Base-by-base conservation (phyloP, 2,329 filamentous ascomycete genomes). In the Orbilia blumenaviensis region DNA sequence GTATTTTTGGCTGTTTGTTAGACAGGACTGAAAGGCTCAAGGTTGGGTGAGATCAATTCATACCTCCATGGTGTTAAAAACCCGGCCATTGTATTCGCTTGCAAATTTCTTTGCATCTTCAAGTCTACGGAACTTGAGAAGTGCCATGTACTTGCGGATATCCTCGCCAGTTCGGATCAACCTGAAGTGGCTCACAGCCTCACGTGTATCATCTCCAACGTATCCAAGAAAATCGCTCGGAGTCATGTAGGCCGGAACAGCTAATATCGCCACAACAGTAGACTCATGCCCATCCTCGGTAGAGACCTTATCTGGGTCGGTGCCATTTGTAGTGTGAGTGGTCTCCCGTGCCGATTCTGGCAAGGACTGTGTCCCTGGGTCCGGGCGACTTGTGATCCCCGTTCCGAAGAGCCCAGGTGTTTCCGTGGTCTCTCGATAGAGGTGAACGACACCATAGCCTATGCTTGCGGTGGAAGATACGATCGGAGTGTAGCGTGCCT, bases 191-290 rank as follows among this genome's bases (percentile, higher is more conserved):
- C 91, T 95, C 72, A 99, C 92, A 75, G 94, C 88, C 71, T 91
- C 89, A 82, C 92, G 88, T 82, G 94, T 97, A 81, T 89, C 89
- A 82, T 97, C 92, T 2, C 95, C 95, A 4, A 98, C 88, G 80
- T 96, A 98, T 0, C 93, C 94, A 78, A 98, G 84, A 73, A 99
- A 92, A 81, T 98, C 94, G 5, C 91, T 91, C 0, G 94, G 92
- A 6, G 92, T 92, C 84, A 98, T 91, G 83, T 97, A 98, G 29
- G 92, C 95, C 5, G 95, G 95, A 12, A 99, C 94, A 3, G 94
- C 94, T 27, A 97, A 89, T 78, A 99, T 94, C 82, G 95, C 98
- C 14, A 99, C 84, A 0, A 92, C 96, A 1, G 92, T 95, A 82
- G 92, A 96, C 34, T 76, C 72, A 41, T 38, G 12, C 9, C 38